Evolutionary conservation across 805 yeast genomes (phyloP).

Genomic region (Danielia reshetovae): DNA sequence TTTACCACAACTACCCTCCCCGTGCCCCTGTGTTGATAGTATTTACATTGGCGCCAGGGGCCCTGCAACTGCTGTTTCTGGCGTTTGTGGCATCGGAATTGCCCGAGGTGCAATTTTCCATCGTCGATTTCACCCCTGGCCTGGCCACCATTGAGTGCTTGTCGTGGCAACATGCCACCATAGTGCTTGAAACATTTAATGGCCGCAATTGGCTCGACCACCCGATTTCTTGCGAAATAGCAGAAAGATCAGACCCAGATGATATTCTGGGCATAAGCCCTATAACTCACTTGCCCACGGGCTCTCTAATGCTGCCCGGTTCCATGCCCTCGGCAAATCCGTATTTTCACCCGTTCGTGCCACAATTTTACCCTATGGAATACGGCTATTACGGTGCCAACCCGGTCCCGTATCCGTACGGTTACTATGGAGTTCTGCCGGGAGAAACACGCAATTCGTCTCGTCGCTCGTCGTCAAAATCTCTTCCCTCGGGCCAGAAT

Average conservation of each 20-base stretch:
- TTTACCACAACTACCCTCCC: neutral
- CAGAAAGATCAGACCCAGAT: neutral
- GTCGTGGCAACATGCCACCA: neutral
- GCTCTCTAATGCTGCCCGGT: too few species aligned
- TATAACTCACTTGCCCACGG: neutral
- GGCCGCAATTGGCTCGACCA: neutral
- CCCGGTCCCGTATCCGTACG: conserved; percentile 1
- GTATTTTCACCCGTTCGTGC: neutral
- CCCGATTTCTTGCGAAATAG: neutral
- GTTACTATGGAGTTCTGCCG: conserved; percentile 1
- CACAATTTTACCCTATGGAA: neutral
- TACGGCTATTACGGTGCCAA: neutral
- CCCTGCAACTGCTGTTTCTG: neutral
- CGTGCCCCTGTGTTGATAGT: neutral
- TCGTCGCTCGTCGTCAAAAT: neutral
- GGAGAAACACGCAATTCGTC: neutral
- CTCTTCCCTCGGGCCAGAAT: neutral
- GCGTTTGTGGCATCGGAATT: neutral
- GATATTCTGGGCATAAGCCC: too few species aligned
- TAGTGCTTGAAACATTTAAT: neutral
- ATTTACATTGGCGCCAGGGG: neutral
- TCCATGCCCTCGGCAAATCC: neutral
- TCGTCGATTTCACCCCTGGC: neutral
- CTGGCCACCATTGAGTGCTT: neutral
- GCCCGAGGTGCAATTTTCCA: neutral